Evolutionary conservation across 495 filamentous ascomycete genomes (phyloP), one percentile per base, ranked within the genome.

Genomic region (Penicillium turbatum): DNA sequence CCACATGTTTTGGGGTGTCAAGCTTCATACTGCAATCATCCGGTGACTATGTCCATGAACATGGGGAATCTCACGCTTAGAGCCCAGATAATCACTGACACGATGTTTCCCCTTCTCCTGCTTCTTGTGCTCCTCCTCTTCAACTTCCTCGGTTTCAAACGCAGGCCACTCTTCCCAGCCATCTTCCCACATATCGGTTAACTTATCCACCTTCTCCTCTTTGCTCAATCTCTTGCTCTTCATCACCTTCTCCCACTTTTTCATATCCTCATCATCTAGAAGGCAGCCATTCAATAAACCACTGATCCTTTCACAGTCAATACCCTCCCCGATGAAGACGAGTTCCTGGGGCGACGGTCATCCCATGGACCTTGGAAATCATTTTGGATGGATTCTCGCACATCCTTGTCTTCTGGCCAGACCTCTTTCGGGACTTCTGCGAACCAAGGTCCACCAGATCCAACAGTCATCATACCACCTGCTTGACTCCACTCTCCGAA

Each of bases 401-500:
- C 69, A 48, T 79, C 75, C 10, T 63, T 54, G 47, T 76, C 72
- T 32, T 72, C 71, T 0, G 73, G 70, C 72, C 76, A 82, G 11
- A 65, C 70, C 16, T 75, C 71, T 19, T 75, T 65, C 0, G 67
- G 63, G 1, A 79, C 53, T 39, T 76, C 76, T 12, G 75, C 75
- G 37, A 81, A 82, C 78, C 80, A 84, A 0, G 73, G 69, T 1
- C 76, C 76, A 17, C 79, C 79, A 31, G 75, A 77, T 2, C 71
- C 67, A 16, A 84, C 60, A 0, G 80, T 83, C 45, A 84, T 59
- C 75, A 84, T 84, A 5, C 73, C 78, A 4, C 81, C 80, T 1
- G 81, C 79, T 59, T 82, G 79, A n/a, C 75, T 80, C 81, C 80
- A 84, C 62, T 82, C 79, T 44, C 79, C 79, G 16, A 72, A 72